These are phyloP conservation scores for Didymella exigua DNA, from an alignment of 2,329 filamentous ascomycete genomes.

Conservation along the genomic window DNA sequence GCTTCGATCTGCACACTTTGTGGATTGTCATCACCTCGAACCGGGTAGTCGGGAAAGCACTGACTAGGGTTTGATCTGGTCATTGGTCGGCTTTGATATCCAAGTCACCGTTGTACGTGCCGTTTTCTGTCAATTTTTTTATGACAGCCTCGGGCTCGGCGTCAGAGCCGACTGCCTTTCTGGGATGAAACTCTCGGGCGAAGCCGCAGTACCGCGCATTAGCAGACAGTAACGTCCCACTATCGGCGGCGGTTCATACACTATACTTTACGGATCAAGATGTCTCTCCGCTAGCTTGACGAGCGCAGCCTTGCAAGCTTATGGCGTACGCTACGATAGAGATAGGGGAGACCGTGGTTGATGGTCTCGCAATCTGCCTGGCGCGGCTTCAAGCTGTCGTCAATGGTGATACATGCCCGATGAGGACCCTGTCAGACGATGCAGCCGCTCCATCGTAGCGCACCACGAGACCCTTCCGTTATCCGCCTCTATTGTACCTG, in stretches of 20 bases:
- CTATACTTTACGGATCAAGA: constrained; percentile 27
- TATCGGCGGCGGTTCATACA: constrained; percentile 26
- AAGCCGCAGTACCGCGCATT: constrained; percentile 23
- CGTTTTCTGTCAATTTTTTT: constrained; percentile 45
- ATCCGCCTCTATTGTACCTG: constrained; percentile 11
- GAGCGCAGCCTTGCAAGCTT: constrained; percentile 13
- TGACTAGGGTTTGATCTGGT: constrained; percentile 14
- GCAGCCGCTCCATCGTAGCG: constrained; percentile 18
- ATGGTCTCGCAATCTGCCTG: constrained; percentile 14
- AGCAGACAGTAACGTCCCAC: constrained; percentile 20
- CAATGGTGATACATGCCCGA: constrained; percentile 31
- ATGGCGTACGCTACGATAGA: constrained; percentile 13
- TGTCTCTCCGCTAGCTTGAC: constrained; percentile 34
- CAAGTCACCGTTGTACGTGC: constrained; percentile 40
- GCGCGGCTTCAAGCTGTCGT: constrained; percentile 14
- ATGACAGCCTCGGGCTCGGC: constrained; percentile 27
- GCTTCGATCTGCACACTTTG: constrained; percentile 19
- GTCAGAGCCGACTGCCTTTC: constrained; percentile 20
- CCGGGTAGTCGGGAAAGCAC: constrained; percentile 34
- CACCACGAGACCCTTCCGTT: constrained; percentile 25
- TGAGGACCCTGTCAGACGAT: constrained; percentile 23
- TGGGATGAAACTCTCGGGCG: constrained; percentile 19
- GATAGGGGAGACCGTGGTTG: constrained; percentile 8
- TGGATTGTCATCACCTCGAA: constrained; percentile 20
- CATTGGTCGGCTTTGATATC: constrained; percentile 24